These are phyloP conservation scores for Aspergillus bridgeri DNA, from an alignment of 495 filamentous ascomycete genomes.

Conservation along the genomic window DNA sequence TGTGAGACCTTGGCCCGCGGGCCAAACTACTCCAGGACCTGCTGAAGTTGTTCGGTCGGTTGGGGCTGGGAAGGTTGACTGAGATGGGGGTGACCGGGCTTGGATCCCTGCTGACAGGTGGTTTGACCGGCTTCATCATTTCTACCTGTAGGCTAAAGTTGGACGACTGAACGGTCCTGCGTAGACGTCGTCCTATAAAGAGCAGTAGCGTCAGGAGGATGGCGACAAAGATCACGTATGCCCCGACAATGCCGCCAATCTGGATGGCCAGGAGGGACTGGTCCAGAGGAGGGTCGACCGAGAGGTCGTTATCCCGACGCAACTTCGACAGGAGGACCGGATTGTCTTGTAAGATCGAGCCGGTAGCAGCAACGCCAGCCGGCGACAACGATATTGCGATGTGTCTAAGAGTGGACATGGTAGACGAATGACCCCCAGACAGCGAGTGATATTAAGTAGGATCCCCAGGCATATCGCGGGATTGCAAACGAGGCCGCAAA, in stretches of 20 bases:
- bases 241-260: constrained; percentile 74
- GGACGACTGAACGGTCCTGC: constrained; percentile 50
- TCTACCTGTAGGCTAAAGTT: constrained; percentile 55
- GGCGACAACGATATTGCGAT: constrained; percentile 11
- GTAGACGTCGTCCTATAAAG: constrained; percentile 57
- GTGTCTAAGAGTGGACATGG: constrained; percentile 8
- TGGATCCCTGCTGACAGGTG: constrained; percentile 43
- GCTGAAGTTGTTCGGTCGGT: constrained; percentile 29
- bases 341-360: constrained; percentile 13
- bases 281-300: constrained; percentile 34
- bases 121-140: constrained; percentile 57
- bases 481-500: constrained; percentile 24
- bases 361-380: constrained; percentile 15
- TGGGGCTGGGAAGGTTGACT: constrained; percentile 40
- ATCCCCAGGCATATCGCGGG: constrained; percentile 13
- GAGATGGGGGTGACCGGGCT: constrained; percentile 46
- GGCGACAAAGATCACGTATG: constrained; percentile 71
- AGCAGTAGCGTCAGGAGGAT: constrained; percentile 65
- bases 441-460: constrained; percentile 20
- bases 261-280: constrained; percentile 63
- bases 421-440: constrained; percentile 10
- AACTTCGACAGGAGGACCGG: constrained; percentile 2
- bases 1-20: constrained; percentile 33
- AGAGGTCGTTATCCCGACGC: constrained; percentile 12
- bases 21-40: constrained; percentile 42